These are phyloP conservation scores for Dalbergia cochinchinensis DNA, from an alignment of 306 rosid genomes.

Conservation along the genomic window DNA sequence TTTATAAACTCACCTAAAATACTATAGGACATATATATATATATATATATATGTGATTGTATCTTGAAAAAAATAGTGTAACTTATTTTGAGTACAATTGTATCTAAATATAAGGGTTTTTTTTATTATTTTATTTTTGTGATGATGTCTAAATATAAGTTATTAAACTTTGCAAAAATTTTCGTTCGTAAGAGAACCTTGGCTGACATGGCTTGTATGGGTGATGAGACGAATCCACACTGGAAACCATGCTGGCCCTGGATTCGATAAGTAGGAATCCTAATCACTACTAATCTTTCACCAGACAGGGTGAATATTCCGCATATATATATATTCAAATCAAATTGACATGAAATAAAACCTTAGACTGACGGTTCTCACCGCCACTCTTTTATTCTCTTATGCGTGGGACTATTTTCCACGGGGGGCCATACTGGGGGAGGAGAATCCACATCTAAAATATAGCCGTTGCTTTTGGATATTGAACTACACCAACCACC, in stretches of 20 bases:
- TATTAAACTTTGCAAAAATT: too few relatives aligned
- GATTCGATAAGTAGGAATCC: slow-evolving; percentile 76
- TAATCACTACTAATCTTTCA: slow-evolving; percentile 46
- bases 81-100: too few relatives aligned
- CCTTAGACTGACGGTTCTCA: slow-evolving; percentile 45
- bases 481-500: slow-evolving; percentile 31
- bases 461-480: slow-evolving; percentile 60
- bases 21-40: too few relatives aligned
- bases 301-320: slow-evolving; percentile 69
- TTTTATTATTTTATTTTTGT: too few relatives aligned
- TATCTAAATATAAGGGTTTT: too few relatives aligned
- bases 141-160: too few relatives aligned
- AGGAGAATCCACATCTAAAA: slow-evolving; percentile 66
- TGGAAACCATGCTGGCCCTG: slow-evolving; percentile 41
- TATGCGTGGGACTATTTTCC: slow-evolving; percentile 38
- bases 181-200: not conserved
- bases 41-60: too few relatives aligned
- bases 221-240: slow-evolving; percentile 26
- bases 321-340: not conserved
- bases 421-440: slow-evolving; percentile 28
- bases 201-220: slow-evolving; percentile 49
- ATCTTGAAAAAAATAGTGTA: too few relatives aligned
- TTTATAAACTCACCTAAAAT: too few relatives aligned
- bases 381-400: slow-evolving; percentile 56
- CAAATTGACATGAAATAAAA: slow-evolving; percentile 43